phyloP scores from a whole-genome alignment of 106 monocot genomes.

The Amphibolis antarctica region DNA sequence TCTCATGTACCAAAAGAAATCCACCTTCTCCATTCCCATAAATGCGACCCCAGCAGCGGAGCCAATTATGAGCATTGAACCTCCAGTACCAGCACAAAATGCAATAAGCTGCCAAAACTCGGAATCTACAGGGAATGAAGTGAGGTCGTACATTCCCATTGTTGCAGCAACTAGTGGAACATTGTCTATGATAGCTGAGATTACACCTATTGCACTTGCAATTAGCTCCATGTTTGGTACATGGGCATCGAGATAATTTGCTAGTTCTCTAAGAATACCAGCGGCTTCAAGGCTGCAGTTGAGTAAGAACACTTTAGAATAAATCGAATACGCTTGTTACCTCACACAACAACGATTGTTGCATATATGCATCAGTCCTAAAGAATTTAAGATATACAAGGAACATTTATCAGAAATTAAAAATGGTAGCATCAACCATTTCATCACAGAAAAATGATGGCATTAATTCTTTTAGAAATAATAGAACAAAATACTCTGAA shows the following conservation, averaged over 20 bases:
- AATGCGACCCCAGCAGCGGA: conserved; percentile 98
- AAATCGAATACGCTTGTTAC: not conserved
- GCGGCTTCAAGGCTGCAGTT: conserved; percentile 80
- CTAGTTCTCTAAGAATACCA: conserved; percentile 79
- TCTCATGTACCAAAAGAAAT: conserved; percentile 95
- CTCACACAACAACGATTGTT: not conserved
- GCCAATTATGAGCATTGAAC: conserved; percentile 97
- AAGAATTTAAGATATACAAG: too few species aligned
- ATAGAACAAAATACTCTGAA: too few species aligned
- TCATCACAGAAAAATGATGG: too few species aligned
- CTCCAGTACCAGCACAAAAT: conserved; percentile 97
- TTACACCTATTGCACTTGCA: conserved; percentile 80
- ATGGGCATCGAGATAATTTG: conserved; percentile 89
- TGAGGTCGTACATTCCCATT: conserved; percentile 98
- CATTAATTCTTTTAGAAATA: too few species aligned
- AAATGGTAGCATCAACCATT: too few species aligned
- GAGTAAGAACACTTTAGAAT: too few species aligned
- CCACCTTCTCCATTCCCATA: conserved; percentile 98
- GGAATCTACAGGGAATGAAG: conserved; percentile 82
- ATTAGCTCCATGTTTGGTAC: conserved; percentile 69
- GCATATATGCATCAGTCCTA: not conserved
- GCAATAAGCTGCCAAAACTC: conserved; percentile 98
- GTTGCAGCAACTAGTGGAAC: conserved; percentile 96
- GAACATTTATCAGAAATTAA: too few species aligned
- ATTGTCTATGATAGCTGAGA: conserved; percentile 88